A percentile compares a stretch with the other conserved stretches of the same genome.
These are phyloP conservation scores for Apophysomyces trapeziformis DNA, from an alignment of 371 early-diverging fungal species.

Conservation along the genomic window DNA sequence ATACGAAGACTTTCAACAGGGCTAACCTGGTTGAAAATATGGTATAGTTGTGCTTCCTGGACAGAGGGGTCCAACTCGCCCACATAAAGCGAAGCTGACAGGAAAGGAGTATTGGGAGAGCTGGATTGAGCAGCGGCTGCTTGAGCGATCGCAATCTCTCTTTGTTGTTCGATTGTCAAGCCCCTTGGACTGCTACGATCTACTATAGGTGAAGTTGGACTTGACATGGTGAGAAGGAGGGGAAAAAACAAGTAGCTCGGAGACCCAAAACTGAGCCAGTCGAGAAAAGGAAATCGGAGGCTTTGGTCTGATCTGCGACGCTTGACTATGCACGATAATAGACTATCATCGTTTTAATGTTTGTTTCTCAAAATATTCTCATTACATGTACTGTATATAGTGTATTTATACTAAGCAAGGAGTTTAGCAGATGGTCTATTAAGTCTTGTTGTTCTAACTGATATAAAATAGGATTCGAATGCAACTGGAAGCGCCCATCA, in stretches of 20 bases:
- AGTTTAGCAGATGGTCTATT: neutral
- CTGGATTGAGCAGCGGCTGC: slow-evolving; percentile 36
- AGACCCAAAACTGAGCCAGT: neutral
- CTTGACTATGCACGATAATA: too few species aligned
- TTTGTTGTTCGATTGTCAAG: slow-evolving; percentile 40
- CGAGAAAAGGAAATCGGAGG: neutral
- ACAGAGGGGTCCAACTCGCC: slow-evolving; percentile 91
- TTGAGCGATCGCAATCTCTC: slow-evolving; percentile 45
- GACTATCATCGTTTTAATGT: too few species aligned
- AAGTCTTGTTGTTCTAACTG: neutral
- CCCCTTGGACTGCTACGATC: slow-evolving; percentile 27
- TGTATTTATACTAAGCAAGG: too few species aligned
- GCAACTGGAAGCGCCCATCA: neutral
- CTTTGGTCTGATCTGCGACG: neutral
- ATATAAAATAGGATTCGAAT: neutral
- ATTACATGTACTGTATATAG: too few species aligned
- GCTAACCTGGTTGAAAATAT: slow-evolving; percentile 88
- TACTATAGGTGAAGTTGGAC: neutral
- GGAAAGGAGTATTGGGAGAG: slow-evolving; percentile 27
- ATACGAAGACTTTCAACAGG: slow-evolving; percentile 95
- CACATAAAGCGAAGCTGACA: slow-evolving; percentile 80
- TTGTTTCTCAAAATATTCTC: too few species aligned
- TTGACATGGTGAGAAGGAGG: neutral
- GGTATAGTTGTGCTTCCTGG: slow-evolving; percentile 92
- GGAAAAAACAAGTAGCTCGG: neutral